Conservation (phyloP, 371 early-diverging fungal genomes). For the Rhizomucor miehei region DNA sequence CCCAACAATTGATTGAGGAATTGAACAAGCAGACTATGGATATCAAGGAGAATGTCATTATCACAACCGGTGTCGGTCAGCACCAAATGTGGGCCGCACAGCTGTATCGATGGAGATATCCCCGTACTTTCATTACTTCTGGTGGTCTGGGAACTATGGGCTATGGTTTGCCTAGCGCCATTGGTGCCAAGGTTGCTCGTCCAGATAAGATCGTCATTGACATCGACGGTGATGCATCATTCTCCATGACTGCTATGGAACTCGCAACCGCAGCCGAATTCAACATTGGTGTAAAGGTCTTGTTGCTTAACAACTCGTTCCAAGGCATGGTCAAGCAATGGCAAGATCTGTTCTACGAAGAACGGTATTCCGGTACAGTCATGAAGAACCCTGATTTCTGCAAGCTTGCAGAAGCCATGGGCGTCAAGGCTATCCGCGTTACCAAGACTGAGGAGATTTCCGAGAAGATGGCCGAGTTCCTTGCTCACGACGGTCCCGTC, state of each 20-base stretch:
- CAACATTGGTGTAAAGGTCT: conserved; percentile 94
- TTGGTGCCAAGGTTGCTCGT: conserved; percentile 93
- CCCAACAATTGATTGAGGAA: conserved; percentile 92
- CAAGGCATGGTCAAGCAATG: conserved; percentile 99
- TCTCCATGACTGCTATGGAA: conserved; percentile 96
- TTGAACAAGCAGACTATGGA: conserved; percentile 78
- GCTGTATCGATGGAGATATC: conserved; percentile 83
- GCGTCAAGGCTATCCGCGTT: conserved; percentile 84
- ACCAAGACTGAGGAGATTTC: conserved; percentile 81
- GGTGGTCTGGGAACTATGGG: conserved; percentile 99
- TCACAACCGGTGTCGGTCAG: conserved; percentile 97
- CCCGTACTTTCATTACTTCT: conserved; percentile 87
- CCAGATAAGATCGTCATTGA: conserved; percentile 94
- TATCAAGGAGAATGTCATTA: conserved; percentile 88
- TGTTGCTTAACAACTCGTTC: conserved; percentile 96
- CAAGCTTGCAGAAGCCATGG: conserved; percentile 94
- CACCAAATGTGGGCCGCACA: conserved; percentile 99
- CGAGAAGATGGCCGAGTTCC: conserved; percentile 87
- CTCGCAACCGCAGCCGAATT: conserved; percentile 94
- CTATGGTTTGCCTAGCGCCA: conserved; percentile 91
- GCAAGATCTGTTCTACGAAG: conserved; percentile 97
- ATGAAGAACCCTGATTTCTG: conserved; percentile 99
- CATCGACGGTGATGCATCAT: conserved; percentile 96
- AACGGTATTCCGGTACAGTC: conserved; percentile 88
- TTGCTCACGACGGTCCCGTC: conserved; percentile 83